These are phyloP conservation scores for Aspergillus conjunctus DNA, from an alignment of 495 filamentous ascomycete species.

Conservation along the genomic window DNA sequence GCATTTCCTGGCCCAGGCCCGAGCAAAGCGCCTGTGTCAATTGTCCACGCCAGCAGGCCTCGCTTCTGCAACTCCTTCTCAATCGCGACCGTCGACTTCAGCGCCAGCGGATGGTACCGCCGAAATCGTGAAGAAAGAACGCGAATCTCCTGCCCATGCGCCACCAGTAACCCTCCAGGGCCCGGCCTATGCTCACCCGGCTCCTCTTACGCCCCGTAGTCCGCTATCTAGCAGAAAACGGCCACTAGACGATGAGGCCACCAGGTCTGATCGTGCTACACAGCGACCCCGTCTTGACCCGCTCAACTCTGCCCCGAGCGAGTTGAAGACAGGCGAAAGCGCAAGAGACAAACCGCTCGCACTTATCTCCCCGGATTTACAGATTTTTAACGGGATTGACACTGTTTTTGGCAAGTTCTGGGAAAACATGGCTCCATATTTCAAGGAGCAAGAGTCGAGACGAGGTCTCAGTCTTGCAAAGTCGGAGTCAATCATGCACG, in stretches of 20 bases:
- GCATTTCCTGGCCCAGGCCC: conserved; percentile 6
- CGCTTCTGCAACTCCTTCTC: not conserved
- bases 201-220: conserved; percentile 3
- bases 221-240: conserved; percentile 15
- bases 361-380: conserved; percentile 6
- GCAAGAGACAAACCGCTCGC: conserved; percentile 4
- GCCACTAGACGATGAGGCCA: conserved; percentile 19
- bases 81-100: not conserved
- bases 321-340: conserved; percentile 1
- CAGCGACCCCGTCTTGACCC: conserved; percentile 19
- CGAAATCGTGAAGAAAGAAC: not conserved
- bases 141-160: not conserved
- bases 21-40: conserved; percentile 9
- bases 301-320: conserved; percentile 3
- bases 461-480: conserved; percentile 11
- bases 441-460: conserved; percentile 18
- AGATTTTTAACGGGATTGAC: conserved; percentile 15
- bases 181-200: not conserved
- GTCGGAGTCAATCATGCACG: conserved; percentile 26
- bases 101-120: not conserved
- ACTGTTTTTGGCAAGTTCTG: conserved; percentile 20
- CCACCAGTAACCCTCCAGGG: not conserved
- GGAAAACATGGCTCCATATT: conserved; percentile 20
- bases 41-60: not conserved
- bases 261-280: conserved; percentile 12